Conservation (phyloP, 2,329 filamentous ascomycete genomes). For the Pestalotiopsis fici region DNA sequence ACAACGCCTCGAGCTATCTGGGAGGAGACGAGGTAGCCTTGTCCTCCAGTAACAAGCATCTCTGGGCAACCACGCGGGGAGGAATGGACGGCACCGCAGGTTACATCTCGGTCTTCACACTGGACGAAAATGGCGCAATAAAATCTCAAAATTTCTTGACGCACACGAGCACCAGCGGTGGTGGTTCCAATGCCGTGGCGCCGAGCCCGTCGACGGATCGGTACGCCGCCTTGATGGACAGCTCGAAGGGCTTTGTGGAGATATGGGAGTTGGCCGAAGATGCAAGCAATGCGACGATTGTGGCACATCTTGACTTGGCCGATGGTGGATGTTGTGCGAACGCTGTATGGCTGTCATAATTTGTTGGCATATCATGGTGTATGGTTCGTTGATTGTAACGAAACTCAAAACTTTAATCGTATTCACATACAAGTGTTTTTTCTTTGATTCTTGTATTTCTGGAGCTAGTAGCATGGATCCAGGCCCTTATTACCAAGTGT, state of each 20-base stretch:
- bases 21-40: slow-evolving; percentile 32
- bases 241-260: slow-evolving; percentile 32
- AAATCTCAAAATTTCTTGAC: slow-evolving; percentile 28
- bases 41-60: slow-evolving; percentile 23
- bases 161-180: slow-evolving; percentile 31
- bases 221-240: slow-evolving; percentile 33
- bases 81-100: slow-evolving; percentile 19
- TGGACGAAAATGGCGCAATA: slow-evolving; percentile 27
- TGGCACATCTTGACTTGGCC: slow-evolving; percentile 22
- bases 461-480: too few relatives aligned
- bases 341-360: slow-evolving; percentile 19
- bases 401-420: too few relatives aligned
- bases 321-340: slow-evolving; percentile 27
- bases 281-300: not conserved
- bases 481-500: too few relatives aligned
- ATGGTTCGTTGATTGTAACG: too few relatives aligned
- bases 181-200: slow-evolving; percentile 33
- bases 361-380: too few relatives aligned
- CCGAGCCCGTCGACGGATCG: slow-evolving; percentile 31
- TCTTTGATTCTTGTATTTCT: too few relatives aligned
- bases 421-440: too few relatives aligned
- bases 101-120: slow-evolving; percentile 32
- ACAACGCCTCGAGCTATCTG: not conserved
- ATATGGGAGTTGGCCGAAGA: slow-evolving; percentile 30
- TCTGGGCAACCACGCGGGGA: slow-evolving; percentile 30